phyloP scores from a whole-genome alignment of 306 rosid species.

The Cicer bijugum region DNA sequence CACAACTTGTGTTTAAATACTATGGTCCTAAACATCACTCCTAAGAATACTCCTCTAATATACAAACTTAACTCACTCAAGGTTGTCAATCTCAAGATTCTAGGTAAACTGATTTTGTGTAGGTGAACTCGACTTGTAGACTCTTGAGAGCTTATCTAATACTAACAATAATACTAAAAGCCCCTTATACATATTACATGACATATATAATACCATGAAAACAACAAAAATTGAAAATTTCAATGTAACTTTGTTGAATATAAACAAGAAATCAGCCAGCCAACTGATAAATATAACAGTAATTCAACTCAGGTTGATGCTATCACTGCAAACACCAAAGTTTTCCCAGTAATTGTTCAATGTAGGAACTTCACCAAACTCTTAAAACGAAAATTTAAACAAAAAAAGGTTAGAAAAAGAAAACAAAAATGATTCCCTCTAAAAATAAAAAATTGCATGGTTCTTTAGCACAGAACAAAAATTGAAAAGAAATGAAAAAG shows the following conservation, averaged over 20 bases:
- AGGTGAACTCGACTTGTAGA: not conserved
- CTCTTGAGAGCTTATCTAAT: not conserved
- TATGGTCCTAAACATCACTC: no score
- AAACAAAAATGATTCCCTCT: not conserved
- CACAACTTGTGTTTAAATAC: no score
- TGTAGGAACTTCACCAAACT: slow-evolving; percentile 17
- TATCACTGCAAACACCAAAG: slow-evolving; percentile 8
- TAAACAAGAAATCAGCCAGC: not conserved
- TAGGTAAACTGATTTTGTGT: not conserved
- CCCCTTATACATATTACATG: not conserved
- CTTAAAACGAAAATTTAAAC: not conserved
- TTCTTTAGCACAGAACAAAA: not conserved
- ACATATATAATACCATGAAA: not conserved
- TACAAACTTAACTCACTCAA: not conserved
- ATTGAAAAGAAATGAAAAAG: not conserved
- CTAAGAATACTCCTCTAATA: no score
- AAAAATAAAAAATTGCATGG: slow-evolving; percentile 9
- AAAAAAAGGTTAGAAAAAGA: no score
- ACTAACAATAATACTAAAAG: not conserved
- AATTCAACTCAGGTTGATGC: not conserved
- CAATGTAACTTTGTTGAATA: not conserved
- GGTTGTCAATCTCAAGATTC: slow-evolving; percentile 10
- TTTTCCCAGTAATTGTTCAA: not conserved
- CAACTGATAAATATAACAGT: no score
- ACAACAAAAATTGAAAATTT: not conserved